Percentiles rank a stretch among this genome's conserved stretches.
Conservation (phyloP, 306 rosid genomes). For the Oxytropis ochrocephala region DNA sequence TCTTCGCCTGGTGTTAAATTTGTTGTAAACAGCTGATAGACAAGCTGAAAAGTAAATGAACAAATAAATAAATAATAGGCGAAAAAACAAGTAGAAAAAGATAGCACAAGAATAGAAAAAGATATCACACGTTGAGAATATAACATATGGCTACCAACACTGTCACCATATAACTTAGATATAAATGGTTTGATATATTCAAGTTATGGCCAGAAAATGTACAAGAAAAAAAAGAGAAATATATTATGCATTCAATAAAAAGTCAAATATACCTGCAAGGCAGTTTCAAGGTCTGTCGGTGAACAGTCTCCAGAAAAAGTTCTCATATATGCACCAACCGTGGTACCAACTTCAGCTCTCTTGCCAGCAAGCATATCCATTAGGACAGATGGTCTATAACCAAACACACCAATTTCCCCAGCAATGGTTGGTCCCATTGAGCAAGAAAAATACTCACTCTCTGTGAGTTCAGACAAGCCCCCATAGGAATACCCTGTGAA, state of each 20-base stretch:
- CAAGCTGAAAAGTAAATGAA: constrained; percentile 54
- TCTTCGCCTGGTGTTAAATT: constrained; percentile 73
- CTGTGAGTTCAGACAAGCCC: constrained; percentile 87
- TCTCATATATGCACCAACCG: constrained; percentile 95
- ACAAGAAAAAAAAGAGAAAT: background rate
- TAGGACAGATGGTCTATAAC: constrained; percentile 85
- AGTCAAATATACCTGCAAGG: constrained; percentile 73
- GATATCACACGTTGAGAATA: no score
- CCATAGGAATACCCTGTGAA: constrained; percentile 97
- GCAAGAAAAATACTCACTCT: constrained; percentile 81
- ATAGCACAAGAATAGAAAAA: constrained; percentile 2
- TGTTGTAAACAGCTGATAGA: constrained; percentile 85
- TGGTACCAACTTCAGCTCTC: constrained; percentile 94
- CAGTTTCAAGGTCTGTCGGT: constrained; percentile 95
- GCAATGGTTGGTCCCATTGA: constrained; percentile 96
- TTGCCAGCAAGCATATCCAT: constrained; percentile 98
- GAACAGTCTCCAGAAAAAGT: constrained; percentile 92
- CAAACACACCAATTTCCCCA: constrained; percentile 95
- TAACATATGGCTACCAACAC: no score
- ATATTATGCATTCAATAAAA: constrained; percentile 1
- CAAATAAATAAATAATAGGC: background rate
- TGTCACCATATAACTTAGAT: background rate
- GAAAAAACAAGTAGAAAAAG: constrained; percentile 7
- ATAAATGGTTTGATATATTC: background rate
- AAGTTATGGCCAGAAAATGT: background rate